A percentile compares a stretch with the other conserved stretches of the same genome.
These are phyloP conservation scores for Theileria orientalis DNA, from an alignment of 169 alveolate genomes.

Conservation along the genomic window DNA sequence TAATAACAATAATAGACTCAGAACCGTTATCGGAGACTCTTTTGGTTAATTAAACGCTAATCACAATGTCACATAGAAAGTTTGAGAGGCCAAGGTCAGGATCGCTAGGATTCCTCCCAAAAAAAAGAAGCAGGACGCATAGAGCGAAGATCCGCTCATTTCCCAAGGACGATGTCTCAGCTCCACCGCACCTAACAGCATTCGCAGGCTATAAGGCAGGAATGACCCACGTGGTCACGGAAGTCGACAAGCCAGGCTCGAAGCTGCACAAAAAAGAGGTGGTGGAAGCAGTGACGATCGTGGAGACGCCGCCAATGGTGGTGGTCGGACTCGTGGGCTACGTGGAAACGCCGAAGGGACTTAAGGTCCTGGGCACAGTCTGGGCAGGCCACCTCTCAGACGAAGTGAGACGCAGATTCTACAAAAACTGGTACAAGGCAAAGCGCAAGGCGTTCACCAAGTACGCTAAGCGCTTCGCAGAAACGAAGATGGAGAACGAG, in stretches of 20 bases:
- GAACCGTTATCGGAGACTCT: background rate
- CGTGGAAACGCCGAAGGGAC: constrained; percentile 98
- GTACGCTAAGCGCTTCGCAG: constrained; percentile 87
- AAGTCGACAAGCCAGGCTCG: constrained; percentile 97
- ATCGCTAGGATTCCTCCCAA: constrained; percentile 97
- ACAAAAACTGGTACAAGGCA: constrained; percentile 96
- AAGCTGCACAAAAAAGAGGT: constrained; percentile 98
- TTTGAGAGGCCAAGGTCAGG: constrained; percentile 99
- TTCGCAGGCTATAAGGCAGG: constrained; percentile 99
- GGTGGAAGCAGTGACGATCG: constrained; percentile 98
- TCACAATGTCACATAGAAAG: constrained; percentile 98
- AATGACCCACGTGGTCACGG: constrained; percentile 99
- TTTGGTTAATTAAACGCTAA: background rate
- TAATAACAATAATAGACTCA: too few relatives aligned
- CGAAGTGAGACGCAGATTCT: constrained; percentile 96
- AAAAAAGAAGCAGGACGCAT: constrained; percentile 90
- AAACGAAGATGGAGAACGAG: constrained; percentile 88
- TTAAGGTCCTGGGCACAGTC: constrained; percentile 96
- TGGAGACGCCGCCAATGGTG: constrained; percentile 98
- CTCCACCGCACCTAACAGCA: constrained; percentile 97
- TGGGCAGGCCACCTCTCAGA: constrained; percentile 98
- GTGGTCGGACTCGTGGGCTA: constrained; percentile 99
- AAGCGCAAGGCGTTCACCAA: constrained; percentile 99
- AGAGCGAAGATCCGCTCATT: constrained; percentile 90
- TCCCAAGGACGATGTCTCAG: constrained; percentile 96